Conservation (phyloP, 768 basidiomycete species). For the Russula griseocarnosa region DNA sequence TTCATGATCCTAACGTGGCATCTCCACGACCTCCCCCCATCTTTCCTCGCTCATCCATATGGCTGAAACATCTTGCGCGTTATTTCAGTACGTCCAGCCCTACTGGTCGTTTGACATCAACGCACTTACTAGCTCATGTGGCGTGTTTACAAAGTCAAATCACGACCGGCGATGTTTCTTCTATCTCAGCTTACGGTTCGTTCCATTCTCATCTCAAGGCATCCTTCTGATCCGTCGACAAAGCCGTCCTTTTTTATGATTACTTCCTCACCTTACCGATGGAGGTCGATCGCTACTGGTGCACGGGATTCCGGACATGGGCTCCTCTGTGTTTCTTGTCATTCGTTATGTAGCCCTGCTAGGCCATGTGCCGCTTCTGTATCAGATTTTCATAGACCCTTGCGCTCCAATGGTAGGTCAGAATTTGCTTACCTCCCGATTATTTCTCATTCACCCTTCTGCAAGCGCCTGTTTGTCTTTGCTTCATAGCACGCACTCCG, state of each 20-base stretch:
- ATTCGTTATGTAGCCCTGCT: slow-evolving; percentile 31
- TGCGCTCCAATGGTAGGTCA: slow-evolving; percentile 1
- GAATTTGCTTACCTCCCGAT: not conserved
- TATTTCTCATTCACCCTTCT: not conserved
- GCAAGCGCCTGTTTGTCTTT: slow-evolving; percentile 1
- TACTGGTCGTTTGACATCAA: not conserved
- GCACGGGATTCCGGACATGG: slow-evolving; percentile 11
- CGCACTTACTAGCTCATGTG: not conserved
- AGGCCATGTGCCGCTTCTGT: slow-evolving; percentile 28
- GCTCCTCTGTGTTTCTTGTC: slow-evolving; percentile 28
- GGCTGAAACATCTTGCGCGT: not conserved
- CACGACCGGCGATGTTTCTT: not conserved
- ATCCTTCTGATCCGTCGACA: not conserved
- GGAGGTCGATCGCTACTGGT: slow-evolving; percentile 48
- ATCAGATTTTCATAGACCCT: slow-evolving; percentile 1
- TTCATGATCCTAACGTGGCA: not conserved
- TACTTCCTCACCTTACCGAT: slow-evolving; percentile 42
- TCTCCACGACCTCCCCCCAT: not conserved
- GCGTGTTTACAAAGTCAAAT: not conserved
- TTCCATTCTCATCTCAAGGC: not conserved
- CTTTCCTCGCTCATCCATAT: not conserved
- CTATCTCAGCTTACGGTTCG: slow-evolving; percentile 3
- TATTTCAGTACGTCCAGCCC: not conserved
- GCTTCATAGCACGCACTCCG: not conserved
- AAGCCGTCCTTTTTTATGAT: slow-evolving; percentile 41